phyloP scores from a whole-genome alignment of 1,139 yeast species.

The Yamadazyma dushanensis region DNA sequence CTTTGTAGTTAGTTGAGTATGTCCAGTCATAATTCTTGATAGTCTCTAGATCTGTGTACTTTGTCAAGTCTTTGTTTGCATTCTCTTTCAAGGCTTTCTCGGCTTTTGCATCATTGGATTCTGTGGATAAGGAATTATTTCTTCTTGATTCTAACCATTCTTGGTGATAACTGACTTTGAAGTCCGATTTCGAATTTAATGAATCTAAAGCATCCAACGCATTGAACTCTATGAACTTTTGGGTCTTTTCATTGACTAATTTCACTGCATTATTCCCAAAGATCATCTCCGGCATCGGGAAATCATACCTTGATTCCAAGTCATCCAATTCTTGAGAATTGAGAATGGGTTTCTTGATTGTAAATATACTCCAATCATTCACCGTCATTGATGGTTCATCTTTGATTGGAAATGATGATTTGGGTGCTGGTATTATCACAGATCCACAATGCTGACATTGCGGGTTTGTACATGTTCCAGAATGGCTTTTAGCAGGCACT shows the following conservation, averaged over 20 bases:
- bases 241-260: slow-evolving; percentile 39
- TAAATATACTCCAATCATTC: slow-evolving; percentile 73
- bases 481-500: slow-evolving; percentile 35
- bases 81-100: slow-evolving; percentile 31
- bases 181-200: slow-evolving; percentile 46
- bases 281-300: slow-evolving; percentile 96
- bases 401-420: slow-evolving; percentile 57
- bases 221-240: slow-evolving; percentile 62
- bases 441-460: slow-evolving; percentile 66
- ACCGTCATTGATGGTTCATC: slow-evolving; percentile 68
- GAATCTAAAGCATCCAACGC: slow-evolving; percentile 78
- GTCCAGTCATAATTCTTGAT: slow-evolving; percentile 95
- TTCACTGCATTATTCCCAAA: slow-evolving; percentile 84
- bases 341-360: slow-evolving; percentile 75
- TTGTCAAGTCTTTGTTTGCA: slow-evolving; percentile 30
- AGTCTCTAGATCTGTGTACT: slow-evolving; percentile 42
- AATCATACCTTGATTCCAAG: slow-evolving; percentile 56
- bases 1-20: slow-evolving; percentile 77
- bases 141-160: slow-evolving; percentile 79
- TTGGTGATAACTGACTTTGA: slow-evolving; percentile 79
- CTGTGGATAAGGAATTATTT: slow-evolving; percentile 23
- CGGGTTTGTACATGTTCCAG: slow-evolving; percentile 45
- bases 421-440: slow-evolving; percentile 74
- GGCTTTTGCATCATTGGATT: slow-evolving; percentile 22
- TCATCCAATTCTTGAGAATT: slow-evolving; percentile 72